Evolutionary conservation across 257 asterid genomes (phyloP).

Genomic region (Orobanche coerulescens): DNA sequence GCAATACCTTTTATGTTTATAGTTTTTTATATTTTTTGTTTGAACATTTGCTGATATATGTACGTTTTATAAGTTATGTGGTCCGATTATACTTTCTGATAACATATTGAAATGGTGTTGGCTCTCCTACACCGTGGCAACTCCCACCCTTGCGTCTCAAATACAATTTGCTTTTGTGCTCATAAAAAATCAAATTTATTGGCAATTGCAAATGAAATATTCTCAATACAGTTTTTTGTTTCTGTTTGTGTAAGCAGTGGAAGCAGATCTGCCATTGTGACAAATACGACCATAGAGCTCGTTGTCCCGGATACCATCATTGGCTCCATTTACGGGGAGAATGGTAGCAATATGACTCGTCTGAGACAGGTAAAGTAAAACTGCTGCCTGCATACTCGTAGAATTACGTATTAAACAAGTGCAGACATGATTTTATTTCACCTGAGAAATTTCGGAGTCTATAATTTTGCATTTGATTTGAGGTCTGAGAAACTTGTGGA

Average conservation of each 20-base stretch:
- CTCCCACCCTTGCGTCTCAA: not conserved
- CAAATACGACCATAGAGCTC: slow-evolving; percentile 57
- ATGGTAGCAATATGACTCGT: slow-evolving; percentile 53
- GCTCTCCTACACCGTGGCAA: not conserved
- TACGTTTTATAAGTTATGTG: too few species aligned
- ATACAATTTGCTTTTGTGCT: not conserved
- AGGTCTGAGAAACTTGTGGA: too few species aligned
- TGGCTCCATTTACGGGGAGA: slow-evolving; percentile 50
- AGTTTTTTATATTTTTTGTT: too few species aligned
- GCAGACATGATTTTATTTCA: too few species aligned
- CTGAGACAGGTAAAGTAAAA: slow-evolving; percentile 51
- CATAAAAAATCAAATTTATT: not conserved
- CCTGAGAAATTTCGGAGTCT: too few species aligned
- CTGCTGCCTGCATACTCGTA: not conserved
- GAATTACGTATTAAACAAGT: too few species aligned
- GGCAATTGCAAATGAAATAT: not conserved
- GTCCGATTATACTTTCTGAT: too few species aligned
- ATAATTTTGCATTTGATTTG: too few species aligned
- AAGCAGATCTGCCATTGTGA: slow-evolving; percentile 42
- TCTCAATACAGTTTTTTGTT: not conserved
- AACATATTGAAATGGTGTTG: not conserved
- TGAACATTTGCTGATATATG: too few species aligned
- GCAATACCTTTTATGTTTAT: not conserved
- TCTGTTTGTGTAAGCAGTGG: slow-evolving; percentile 29
- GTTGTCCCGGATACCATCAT: slow-evolving; percentile 43